A percentile compares a stretch with the other conserved stretches of the same genome.
Conservation (phyloP, 2,329 filamentous ascomycete genomes). For the Dactylellina haptotyla region DNA sequence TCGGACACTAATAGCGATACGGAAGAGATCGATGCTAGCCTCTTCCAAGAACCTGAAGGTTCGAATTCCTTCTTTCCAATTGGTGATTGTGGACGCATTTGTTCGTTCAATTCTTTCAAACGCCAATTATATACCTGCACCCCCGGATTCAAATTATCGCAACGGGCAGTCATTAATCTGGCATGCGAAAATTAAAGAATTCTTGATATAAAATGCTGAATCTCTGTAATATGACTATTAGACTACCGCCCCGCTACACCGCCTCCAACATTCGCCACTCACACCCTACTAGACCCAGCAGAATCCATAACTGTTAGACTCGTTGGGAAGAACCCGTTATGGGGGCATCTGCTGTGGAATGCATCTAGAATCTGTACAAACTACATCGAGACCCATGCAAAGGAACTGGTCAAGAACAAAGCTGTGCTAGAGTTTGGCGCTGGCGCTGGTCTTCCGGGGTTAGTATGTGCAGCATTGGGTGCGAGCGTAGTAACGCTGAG, state of each 20-base stretch:
- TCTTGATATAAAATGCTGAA: too few species aligned
- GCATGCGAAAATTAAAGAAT: too few species aligned
- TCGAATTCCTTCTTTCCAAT: not conserved
- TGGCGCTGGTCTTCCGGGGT: constrained; percentile 82
- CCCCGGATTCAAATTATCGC: too few species aligned
- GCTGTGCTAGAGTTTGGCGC: constrained; percentile 90
- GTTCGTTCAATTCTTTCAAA: too few species aligned
- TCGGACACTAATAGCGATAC: constrained; percentile 14
- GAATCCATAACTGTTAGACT: constrained; percentile 75
- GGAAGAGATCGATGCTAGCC: constrained; percentile 13
- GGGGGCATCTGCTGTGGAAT: constrained; percentile 93
- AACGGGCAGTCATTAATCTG: too few species aligned
- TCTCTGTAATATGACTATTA: not conserved
- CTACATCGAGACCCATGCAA: constrained; percentile 78
- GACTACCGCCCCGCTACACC: constrained; percentile 83
- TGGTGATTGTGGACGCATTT: too few species aligned
- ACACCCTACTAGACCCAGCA: constrained; percentile 72
- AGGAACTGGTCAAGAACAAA: constrained; percentile 70
- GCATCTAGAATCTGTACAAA: constrained; percentile 79
- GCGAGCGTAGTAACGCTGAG: constrained; percentile 66
- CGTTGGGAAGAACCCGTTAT: constrained; percentile 86
- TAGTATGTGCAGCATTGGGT: constrained; percentile 78
- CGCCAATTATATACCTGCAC: too few species aligned
- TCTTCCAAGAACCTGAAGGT: constrained; percentile 52
- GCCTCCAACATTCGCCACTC: constrained; percentile 76